These are phyloP conservation scores for Fraxinus sp. DNA, from an alignment of 305 asterid genomes.

Conservation along the genomic window DNA sequence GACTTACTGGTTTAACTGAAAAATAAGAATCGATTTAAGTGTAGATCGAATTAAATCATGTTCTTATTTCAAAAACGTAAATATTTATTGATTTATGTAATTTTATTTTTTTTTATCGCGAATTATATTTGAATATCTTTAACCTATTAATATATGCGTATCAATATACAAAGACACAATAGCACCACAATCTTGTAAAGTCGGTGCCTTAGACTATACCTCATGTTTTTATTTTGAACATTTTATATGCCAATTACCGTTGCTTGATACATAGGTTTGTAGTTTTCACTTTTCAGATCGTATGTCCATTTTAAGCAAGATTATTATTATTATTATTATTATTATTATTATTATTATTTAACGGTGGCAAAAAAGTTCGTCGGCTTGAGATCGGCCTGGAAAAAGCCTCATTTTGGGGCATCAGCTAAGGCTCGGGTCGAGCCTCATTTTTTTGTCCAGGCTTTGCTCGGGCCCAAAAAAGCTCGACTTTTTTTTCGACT, in stretches of 20 bases:
- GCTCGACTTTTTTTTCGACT: no score
- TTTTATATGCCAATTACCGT: background rate
- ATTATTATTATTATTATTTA: background rate
- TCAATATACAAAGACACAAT: background rate
- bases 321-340: background rate
- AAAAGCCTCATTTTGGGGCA: no score
- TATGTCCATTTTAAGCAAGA: slow-evolving; percentile 17
- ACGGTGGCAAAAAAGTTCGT: no score
- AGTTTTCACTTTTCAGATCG: slow-evolving; percentile 14
- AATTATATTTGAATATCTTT: background rate
- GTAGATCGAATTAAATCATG: no score
- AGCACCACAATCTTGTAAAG: background rate
- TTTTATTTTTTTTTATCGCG: background rate
- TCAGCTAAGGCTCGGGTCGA: no score
- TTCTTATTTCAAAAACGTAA: no score
- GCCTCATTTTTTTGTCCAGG: no score
- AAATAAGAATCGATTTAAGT: background rate
- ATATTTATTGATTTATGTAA: no score
- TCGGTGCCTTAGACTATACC: background rate
- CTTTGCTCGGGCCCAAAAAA: no score
- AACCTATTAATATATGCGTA: background rate
- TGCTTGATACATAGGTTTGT: slow-evolving; percentile 23
- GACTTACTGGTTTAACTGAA: background rate
- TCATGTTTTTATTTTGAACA: background rate
- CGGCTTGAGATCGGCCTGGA: no score